Conservation (phyloP, 140 eudicot species). For the Erigeron philadelphicus region DNA sequence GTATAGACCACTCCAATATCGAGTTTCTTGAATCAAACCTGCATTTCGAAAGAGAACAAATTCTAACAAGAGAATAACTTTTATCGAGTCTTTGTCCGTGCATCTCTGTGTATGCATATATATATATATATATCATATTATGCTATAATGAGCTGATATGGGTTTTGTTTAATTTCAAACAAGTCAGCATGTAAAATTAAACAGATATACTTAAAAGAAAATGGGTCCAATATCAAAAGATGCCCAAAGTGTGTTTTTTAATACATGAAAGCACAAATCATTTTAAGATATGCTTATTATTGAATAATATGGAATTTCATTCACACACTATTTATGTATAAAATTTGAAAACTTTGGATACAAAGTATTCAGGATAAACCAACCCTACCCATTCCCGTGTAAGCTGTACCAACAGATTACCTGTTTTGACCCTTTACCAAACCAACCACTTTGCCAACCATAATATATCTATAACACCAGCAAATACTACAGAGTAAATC, state of each 20-base stretch:
- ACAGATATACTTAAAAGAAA: too few relatives aligned
- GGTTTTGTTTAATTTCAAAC: too few relatives aligned
- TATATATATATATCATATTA: neutral
- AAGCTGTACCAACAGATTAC: neutral
- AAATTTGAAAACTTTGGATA: too few relatives aligned
- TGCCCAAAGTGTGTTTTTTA: too few relatives aligned
- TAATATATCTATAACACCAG: neutral
- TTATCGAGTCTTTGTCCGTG: neutral
- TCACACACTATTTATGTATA: too few relatives aligned
- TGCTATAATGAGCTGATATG: neutral
- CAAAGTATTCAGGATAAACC: neutral
- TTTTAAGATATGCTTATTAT: too few relatives aligned
- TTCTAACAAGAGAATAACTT: neutral
- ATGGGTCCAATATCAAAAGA: too few relatives aligned
- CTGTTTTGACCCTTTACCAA: neutral
- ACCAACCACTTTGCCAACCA: neutral
- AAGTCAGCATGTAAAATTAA: too few relatives aligned
- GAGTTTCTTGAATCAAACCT: slow-evolving; percentile 80
- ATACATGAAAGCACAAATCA: too few relatives aligned
- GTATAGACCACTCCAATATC: slow-evolving; percentile 67
- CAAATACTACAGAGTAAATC: neutral
- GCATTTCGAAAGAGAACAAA: slow-evolving; percentile 12
- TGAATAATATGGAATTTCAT: too few relatives aligned
- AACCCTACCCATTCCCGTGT: neutral
- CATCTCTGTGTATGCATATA: neutral